phyloP scores from a whole-genome alignment of 345 rosid genomes.

The Schrenkiella parvula region DNA sequence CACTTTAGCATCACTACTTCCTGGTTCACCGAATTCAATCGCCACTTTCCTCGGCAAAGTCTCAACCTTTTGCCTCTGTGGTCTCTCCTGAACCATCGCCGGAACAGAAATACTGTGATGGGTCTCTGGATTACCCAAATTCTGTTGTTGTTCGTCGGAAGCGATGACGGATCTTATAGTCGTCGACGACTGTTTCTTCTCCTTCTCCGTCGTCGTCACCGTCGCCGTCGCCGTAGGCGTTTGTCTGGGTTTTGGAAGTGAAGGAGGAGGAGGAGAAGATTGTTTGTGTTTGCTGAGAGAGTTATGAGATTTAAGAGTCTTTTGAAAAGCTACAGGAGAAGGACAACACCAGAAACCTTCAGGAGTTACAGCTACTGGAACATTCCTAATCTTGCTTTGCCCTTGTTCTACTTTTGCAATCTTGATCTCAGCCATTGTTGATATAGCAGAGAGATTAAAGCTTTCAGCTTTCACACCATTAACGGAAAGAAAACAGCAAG shows the following conservation, averaged over 20 bases:
- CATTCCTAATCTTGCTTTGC: slow-evolving; percentile 78
- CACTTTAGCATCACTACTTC: slow-evolving; percentile 86
- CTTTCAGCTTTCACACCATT: slow-evolving; percentile 32
- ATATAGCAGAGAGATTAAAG: slow-evolving; percentile 3
- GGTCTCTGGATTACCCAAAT: slow-evolving; percentile 11
- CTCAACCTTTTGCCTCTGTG: slow-evolving; percentile 67
- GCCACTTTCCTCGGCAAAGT: slow-evolving; percentile 84
- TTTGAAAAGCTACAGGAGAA: slow-evolving; percentile 89
- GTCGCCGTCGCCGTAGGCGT: slow-evolving; percentile 26
- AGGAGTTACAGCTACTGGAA: slow-evolving; percentile 95
- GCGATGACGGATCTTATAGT: slow-evolving; percentile 50
- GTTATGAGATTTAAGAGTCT: slow-evolving; percentile 62
- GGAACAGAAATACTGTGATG: slow-evolving; percentile 43
- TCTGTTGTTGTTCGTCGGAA: slow-evolving; percentile 48
- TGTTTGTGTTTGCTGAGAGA: slow-evolving; percentile 65
- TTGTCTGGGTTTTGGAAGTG: slow-evolving; percentile 42
- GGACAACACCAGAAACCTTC: slow-evolving; percentile 99
- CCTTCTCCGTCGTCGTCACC: slow-evolving; percentile 41
- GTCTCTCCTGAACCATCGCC: slow-evolving; percentile 53
- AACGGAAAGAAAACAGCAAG: slow-evolving; percentile 11
- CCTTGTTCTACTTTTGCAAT: slow-evolving; percentile 67
- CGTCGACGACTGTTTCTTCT: slow-evolving; percentile 51
- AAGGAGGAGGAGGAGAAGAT: slow-evolving; percentile 44
- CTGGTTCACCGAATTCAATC: slow-evolving; percentile 89
- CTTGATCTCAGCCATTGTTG: slow-evolving; percentile 81